A percentile compares a stretch with the other conserved stretches of the same genome.
These are phyloP conservation scores for Solanum sitiens DNA, from an alignment of 257 asterid genomes.

Conservation along the genomic window DNA sequence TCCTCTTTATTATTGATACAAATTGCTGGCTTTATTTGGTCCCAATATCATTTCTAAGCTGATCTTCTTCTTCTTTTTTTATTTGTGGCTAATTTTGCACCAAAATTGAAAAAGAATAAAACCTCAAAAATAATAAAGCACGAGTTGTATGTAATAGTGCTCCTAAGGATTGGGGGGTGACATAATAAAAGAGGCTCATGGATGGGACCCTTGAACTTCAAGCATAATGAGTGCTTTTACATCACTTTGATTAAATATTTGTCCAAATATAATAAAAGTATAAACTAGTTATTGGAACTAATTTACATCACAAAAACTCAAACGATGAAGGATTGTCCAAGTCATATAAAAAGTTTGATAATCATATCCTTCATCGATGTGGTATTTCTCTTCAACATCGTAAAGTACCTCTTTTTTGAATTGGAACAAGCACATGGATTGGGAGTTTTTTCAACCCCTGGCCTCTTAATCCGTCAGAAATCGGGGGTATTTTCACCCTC, in stretches of 20 bases:
- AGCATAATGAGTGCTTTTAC: background rate
- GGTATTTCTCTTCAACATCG: background rate
- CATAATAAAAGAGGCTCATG: background rate
- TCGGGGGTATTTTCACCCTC: background rate
- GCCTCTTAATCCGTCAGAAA: no score
- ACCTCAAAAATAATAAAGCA: background rate
- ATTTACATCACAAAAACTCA: background rate
- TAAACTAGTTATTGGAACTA: background rate
- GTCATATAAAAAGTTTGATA: background rate
- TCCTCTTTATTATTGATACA: background rate
- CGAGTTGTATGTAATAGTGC: constrained; percentile 7
- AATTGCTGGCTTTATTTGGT: background rate
- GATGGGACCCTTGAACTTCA: background rate
- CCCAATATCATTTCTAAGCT: background rate
- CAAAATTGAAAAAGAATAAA: background rate
- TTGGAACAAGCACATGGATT: background rate
- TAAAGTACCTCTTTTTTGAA: background rate
- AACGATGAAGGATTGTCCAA: background rate
- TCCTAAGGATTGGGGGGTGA: constrained; percentile 11
- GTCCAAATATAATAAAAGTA: background rate
- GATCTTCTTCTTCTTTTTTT: background rate
- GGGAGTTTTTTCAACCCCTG: background rate
- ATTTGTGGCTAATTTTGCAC: background rate
- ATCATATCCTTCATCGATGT: background rate
- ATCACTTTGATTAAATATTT: background rate